phyloP scores from a whole-genome alignment of 495 filamentous ascomycete genomes.

The Trichoderma asperelloides region DNA sequence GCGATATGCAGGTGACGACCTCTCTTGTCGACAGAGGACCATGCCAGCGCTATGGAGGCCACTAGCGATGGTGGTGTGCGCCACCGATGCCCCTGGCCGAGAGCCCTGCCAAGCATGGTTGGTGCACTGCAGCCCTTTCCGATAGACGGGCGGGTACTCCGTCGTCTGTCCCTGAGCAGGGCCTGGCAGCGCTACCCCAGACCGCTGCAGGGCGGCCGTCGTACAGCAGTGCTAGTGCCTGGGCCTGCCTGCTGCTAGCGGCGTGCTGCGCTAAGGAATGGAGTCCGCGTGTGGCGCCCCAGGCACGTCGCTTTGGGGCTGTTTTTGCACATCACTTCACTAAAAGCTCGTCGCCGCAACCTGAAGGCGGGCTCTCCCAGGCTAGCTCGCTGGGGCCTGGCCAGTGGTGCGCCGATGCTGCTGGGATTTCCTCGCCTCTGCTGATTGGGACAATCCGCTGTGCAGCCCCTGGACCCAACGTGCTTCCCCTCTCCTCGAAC shows the following conservation, averaged over 20 bases:
- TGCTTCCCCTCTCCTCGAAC: constrained; percentile 3
- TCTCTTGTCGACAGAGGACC: not conserved
- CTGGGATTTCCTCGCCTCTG: not conserved
- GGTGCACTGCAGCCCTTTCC: not conserved
- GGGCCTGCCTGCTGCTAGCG: not conserved
- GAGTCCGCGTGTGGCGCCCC: not conserved
- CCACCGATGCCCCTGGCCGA: not conserved
- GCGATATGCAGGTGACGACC: not conserved
- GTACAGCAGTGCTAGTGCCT: not conserved
- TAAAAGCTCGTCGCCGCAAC: not conserved
- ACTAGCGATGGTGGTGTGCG: not conserved
- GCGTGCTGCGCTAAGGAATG: not conserved
- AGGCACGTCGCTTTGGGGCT: not conserved
- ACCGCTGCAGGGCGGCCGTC: constrained; percentile 2
- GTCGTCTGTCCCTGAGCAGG: constrained; percentile 2
- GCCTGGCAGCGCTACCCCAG: constrained; percentile 7
- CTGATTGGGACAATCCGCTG: not conserved
- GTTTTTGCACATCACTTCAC: not conserved
- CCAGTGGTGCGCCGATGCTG: not conserved
- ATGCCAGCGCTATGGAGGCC: not conserved
- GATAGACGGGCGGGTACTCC: constrained; percentile 7
- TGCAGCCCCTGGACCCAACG: not conserved
- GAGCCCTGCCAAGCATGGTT: not conserved
- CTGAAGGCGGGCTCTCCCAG: constrained; percentile 2
- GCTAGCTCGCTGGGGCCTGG: not conserved